phyloP scores from a whole-genome alignment of 2,329 filamentous ascomycete species.

The Aspergillus ustus region DNA sequence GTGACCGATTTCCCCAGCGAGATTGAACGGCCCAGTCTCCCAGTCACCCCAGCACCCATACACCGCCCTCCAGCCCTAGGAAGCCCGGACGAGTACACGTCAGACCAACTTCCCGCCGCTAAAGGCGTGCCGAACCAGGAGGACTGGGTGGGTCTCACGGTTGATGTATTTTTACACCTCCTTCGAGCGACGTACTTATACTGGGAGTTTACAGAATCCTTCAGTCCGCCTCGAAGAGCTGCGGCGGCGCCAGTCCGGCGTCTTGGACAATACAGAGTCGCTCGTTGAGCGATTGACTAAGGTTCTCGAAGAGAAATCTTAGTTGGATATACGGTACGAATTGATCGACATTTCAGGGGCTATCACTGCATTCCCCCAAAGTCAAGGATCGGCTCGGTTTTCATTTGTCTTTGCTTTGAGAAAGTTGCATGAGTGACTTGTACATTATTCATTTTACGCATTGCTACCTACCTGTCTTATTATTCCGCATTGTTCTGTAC shows the following conservation, averaged over 20 bases:
- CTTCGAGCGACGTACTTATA: conserved; percentile 51
- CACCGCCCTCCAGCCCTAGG: conserved; percentile 60
- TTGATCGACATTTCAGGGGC: neutral
- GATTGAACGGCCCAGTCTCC: conserved; percentile 80
- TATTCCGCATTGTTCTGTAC: neutral
- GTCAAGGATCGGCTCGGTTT: neutral
- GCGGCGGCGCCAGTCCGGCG: conserved; percentile 67
- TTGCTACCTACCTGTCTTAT: neutral
- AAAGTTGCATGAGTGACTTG: neutral
- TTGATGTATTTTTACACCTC: conserved; percentile 50
- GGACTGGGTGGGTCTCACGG: conserved; percentile 85
- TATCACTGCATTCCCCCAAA: neutral
- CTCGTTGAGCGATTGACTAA: conserved; percentile 28
- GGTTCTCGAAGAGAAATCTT: neutral
- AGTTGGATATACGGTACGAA: neutral
- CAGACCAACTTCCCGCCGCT: conserved; percentile 67
- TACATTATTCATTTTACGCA: neutral
- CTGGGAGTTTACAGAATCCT: conserved; percentile 66
- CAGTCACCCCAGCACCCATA: conserved; percentile 86
- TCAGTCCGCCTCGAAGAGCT: conserved; percentile 71
- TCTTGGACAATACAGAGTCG: conserved; percentile 53
- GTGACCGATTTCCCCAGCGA: conserved; percentile 88
- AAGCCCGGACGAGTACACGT: conserved; percentile 43
- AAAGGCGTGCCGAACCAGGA: conserved; percentile 84
- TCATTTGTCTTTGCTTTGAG: neutral